Evolutionary conservation across 306 rosid genomes (phyloP), one percentile per base, ranked within the genome.

Genomic region (Sesbania bispinosa): DNA sequence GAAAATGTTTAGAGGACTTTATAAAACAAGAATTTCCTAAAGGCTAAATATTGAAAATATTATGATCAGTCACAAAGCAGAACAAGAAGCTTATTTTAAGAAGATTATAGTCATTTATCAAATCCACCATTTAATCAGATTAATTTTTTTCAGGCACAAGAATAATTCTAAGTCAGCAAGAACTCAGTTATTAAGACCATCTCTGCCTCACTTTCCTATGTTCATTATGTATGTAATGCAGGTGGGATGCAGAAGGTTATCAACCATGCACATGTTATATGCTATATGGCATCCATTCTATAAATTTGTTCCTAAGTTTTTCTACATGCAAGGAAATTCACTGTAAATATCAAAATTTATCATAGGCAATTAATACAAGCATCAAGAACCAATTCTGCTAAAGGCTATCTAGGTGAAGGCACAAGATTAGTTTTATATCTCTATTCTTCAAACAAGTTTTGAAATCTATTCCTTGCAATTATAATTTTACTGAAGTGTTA

Each of bases 1-100:
- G 48, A 52, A 60, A 67, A 72, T 35, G 24, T 24, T 76, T 11
- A 39, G 67, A 47, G 19, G 62, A 58, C 38, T 60, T 21, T 6
- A 27, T 32, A 8, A 10, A 50, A 58, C 58, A 57, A 67, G 69
- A 48, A 55, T 64, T 24, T 20, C 42, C 14, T 18, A 18, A 47
- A 45, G 58, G 42, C 46, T 45, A 55, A 47, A n/a, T 3, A 30
- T 7, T 42, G 43, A 62, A 41, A 48, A 18, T 2, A 14, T 15
- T 46, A 47, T 5, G 7, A 7, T 26, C 62, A 14, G 5, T 13
- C 39, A 33, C 21, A 46, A 19, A 42, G 59, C 14, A 58, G 55
- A 46, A 59, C 35, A 32, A 30, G 43, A 58, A 36, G 36, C 20
- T 36, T 21, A 14, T 1, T 7, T 16, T 26, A 38, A 50, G 32